Percentiles rank a stretch among this genome's conserved stretches.
phyloP scores from a whole-genome alignment of 192 early-diverging fungal genomes.

The Entomortierella parvispora region DNA sequence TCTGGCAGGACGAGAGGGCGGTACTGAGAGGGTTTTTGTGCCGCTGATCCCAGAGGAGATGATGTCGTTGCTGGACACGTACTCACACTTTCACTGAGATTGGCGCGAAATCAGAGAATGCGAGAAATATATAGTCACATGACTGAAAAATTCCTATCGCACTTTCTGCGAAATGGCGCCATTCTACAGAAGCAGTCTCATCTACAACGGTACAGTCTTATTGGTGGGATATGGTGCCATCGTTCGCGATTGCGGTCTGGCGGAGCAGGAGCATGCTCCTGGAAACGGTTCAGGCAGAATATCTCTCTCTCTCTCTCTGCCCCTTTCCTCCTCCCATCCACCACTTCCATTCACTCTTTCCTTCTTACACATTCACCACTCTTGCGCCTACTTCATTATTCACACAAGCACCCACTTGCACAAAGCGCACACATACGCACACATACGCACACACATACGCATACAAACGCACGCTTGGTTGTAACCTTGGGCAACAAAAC shows the following conservation, averaged over 20 bases:
- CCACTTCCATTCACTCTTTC: background rate
- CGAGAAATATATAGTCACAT: too few relatives aligned
- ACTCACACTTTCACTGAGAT: background rate
- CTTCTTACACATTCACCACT: background rate
- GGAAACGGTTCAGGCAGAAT: too few relatives aligned
- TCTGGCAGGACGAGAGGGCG: constrained; percentile 15
- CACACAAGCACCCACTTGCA: background rate
- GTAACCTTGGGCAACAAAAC: background rate
- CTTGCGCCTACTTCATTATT: background rate
- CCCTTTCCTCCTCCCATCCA: background rate
- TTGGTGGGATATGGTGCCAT: constrained; percentile 26
- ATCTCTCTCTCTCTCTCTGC: too few relatives aligned
- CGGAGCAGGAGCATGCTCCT: background rate
- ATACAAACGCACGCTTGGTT: too few relatives aligned
- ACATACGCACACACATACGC: too few relatives aligned
- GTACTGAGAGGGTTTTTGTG: constrained; percentile 20
- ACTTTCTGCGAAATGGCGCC: too few relatives aligned
- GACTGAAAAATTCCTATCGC: too few relatives aligned
- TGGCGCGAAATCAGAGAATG: too few relatives aligned
- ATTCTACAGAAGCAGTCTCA: too few relatives aligned
- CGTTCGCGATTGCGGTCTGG: constrained; percentile 7
- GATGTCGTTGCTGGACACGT: constrained; percentile 27
- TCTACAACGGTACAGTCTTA: background rate
- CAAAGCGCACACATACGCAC: too few relatives aligned
- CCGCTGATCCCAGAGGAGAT: constrained; percentile 42